Percentiles rank a stretch among this genome's conserved stretches.
phyloP scores from a whole-genome alignment of 2,329 filamentous ascomycete species.

The Cladosporium sp. region DNA sequence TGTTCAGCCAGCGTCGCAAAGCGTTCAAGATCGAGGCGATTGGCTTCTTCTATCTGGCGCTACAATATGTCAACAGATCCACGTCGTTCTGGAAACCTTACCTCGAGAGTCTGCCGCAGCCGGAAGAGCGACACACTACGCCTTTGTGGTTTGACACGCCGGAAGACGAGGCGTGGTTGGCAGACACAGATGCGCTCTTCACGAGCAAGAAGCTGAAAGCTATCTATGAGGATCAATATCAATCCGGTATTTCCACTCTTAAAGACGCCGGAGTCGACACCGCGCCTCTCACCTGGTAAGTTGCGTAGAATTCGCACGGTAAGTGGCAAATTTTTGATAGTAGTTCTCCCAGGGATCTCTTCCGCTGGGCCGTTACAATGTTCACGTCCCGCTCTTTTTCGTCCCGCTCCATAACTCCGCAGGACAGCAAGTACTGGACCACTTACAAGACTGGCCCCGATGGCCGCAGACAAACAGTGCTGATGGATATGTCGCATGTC shows the following conservation, averaged over 20 bases:
- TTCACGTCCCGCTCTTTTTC: slow-evolving; percentile 54
- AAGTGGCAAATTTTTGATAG: slow-evolving; percentile 26
- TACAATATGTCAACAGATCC: slow-evolving; percentile 35
- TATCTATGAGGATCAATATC: slow-evolving; percentile 41
- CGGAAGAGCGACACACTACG: slow-evolving; percentile 33
- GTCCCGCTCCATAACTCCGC: slow-evolving; percentile 39
- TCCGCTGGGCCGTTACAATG: slow-evolving; percentile 53
- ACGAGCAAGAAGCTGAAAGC: slow-evolving; percentile 34
- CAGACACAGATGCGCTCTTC: slow-evolving; percentile 38
- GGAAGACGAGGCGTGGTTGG: slow-evolving; percentile 36
- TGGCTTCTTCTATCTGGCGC: slow-evolving; percentile 40
- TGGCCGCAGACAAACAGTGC: slow-evolving; percentile 34
- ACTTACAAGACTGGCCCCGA: slow-evolving; percentile 34
- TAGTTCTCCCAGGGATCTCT: slow-evolving; percentile 44
- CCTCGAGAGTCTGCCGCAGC: slow-evolving; percentile 36
- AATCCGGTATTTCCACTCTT: slow-evolving; percentile 35
- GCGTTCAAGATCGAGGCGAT: slow-evolving; percentile 34
- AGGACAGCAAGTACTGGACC: slow-evolving; percentile 39
- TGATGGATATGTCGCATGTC: slow-evolving; percentile 36
- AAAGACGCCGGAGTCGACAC: slow-evolving; percentile 32
- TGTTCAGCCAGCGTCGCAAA: slow-evolving; percentile 31
- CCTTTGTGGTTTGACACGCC: slow-evolving; percentile 38
- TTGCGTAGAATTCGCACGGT: slow-evolving; percentile 26
- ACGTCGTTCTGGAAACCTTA: slow-evolving; percentile 41
- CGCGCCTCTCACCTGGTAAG: slow-evolving; percentile 45